Percentiles rank a stretch among this genome's conserved stretches.
Conservation (phyloP, 2,329 filamentous ascomycete genomes). For the Talaromyces sp. region DNA sequence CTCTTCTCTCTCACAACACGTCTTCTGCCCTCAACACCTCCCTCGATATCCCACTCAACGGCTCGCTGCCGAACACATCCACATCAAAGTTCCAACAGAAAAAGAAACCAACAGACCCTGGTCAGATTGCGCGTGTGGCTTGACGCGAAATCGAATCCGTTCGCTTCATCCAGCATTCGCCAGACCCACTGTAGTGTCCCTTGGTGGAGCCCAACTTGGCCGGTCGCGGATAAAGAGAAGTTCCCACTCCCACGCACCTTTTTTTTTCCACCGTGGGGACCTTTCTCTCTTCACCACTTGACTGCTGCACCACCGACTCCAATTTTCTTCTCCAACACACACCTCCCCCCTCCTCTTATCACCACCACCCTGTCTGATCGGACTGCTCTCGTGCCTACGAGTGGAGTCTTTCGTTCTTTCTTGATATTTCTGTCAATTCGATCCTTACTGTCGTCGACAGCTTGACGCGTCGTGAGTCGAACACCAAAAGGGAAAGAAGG, state of each 20-base stretch:
- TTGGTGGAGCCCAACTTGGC: conserved; percentile 37
- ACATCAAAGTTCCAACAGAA: not conserved
- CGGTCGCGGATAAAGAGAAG: conserved; percentile 42
- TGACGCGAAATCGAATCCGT: conserved; percentile 30
- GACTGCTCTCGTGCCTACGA: conserved; percentile 11
- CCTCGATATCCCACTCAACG: conserved; percentile 4
- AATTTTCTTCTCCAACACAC: conserved; percentile 8
- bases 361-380: not conserved
- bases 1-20: not conserved
- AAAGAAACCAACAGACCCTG: conserved; percentile 5
- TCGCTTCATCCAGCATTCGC: conserved; percentile 25
- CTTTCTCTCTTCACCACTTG: conserved; percentile 22
- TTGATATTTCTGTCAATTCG: not conserved
- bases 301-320: conserved; percentile 17
- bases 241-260: conserved; percentile 37
- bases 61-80: not conserved
- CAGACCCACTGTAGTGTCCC: conserved; percentile 34
- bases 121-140: conserved; percentile 24
- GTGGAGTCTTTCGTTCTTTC: conserved; percentile 19
- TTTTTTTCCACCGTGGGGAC: conserved; percentile 43
- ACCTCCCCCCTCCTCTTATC: not conserved
- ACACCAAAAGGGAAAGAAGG: not conserved
- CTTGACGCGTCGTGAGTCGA: conserved; percentile 11
- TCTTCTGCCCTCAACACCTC: conserved; percentile 16
- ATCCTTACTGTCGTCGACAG: not conserved